Conservation (phyloP, 1,284 basidiomycete genomes). For the Fistulina hepatica region DNA sequence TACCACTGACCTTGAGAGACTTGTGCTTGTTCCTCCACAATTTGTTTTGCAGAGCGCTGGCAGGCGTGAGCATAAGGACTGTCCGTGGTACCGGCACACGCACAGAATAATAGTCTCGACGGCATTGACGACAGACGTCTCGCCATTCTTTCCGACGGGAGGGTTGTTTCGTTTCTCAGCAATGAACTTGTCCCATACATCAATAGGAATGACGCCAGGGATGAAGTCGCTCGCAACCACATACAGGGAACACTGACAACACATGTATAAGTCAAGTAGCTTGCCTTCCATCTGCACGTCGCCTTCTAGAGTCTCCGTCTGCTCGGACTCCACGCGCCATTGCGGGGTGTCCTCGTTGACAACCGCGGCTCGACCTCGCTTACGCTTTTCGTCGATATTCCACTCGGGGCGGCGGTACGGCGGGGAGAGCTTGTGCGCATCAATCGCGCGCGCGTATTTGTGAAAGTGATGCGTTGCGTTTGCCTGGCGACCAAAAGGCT, state of each 20-base stretch:
- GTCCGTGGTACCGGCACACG: constrained; percentile 17
- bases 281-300: constrained; percentile 41
- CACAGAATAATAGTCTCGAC: constrained; percentile 62
- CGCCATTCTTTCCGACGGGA: constrained; percentile 30
- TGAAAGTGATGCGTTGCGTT: constrained; percentile 76
- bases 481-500: constrained; percentile 31
- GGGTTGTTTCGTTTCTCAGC: constrained; percentile 36
- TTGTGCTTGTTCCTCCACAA: constrained; percentile 61
- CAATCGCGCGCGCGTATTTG: constrained; percentile 54
- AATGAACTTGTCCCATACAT: constrained; percentile 34
- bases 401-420: constrained; percentile 51
- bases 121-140: constrained; percentile 40
- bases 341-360: constrained; percentile 27
- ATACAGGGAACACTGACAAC: constrained; percentile 70
- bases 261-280: constrained; percentile 64
- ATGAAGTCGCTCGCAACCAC: constrained; percentile 58
- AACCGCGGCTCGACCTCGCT: constrained; percentile 34
- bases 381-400: constrained; percentile 42
- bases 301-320: constrained; percentile 23
- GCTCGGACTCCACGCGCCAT: constrained; percentile 23
- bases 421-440: constrained; percentile 49
- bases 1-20: constrained; percentile 39
- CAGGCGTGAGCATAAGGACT: constrained; percentile 6
- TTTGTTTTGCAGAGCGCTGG: constrained; percentile 60
- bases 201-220: constrained; percentile 55